Evolutionary conservation across 2,329 filamentous ascomycete genomes (phyloP).

Genomic region (Penicillium oxalicum): DNA sequence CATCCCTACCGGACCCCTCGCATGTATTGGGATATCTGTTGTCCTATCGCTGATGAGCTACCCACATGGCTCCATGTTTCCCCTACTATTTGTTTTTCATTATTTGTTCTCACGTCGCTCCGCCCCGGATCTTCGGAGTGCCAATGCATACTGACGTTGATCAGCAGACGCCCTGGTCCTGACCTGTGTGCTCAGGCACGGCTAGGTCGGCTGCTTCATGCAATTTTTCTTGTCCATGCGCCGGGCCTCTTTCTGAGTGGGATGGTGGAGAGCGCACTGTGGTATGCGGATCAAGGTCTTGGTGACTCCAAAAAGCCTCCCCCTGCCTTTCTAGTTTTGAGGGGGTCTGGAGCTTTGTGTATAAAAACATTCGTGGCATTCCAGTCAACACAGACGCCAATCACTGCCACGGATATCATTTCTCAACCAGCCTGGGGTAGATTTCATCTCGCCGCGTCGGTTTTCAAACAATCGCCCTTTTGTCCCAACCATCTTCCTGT

Average conservation of each 20-base stretch:
- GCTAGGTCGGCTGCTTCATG: conserved; percentile 18
- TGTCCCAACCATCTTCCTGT: conserved; percentile 1
- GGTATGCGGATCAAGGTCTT: conserved; percentile 18
- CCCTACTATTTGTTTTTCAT: too few species aligned
- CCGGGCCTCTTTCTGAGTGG: conserved; percentile 10
- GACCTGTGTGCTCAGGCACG: conserved; percentile 11
- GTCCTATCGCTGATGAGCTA: conserved; percentile 13
- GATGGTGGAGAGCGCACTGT: conserved; percentile 15
- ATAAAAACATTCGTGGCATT: conserved; percentile 28
- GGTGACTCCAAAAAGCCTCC: background rate
- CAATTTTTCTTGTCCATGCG: conserved; percentile 7
- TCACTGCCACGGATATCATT: conserved; percentile 10
- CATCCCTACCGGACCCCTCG: too few species aligned
- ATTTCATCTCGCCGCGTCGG: background rate
- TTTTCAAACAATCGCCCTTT: background rate
- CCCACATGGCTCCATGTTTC: conserved; percentile 7
- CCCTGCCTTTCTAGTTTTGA: conserved; percentile 15
- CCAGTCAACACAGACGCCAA: conserved; percentile 23
- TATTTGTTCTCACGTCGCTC: too few species aligned
- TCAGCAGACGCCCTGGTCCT: conserved; percentile 17
- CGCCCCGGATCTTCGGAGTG: background rate
- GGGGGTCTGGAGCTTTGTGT: conserved; percentile 19
- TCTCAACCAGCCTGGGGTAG: background rate
- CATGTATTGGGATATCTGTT: background rate
- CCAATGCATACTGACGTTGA: conserved; percentile 8